Evolutionary conservation across 176 grass and related monocot genomes (phyloP), one percentile per base, ranked within the genome.

Genomic region (Triticum timopheevii): DNA sequence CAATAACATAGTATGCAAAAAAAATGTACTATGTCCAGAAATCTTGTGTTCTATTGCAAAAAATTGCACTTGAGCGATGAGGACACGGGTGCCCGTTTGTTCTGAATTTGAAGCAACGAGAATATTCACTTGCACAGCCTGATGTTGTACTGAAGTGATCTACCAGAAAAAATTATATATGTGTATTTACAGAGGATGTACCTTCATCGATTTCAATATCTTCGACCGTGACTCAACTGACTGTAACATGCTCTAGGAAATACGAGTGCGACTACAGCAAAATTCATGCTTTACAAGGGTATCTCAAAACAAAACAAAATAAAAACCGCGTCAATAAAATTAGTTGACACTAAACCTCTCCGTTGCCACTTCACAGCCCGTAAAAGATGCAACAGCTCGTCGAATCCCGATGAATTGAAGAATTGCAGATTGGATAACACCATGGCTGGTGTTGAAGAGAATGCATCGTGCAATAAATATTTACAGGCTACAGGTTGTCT

Each of bases 401-500:
- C 27, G 67, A 16, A 24, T 56, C 68, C 49, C n/a, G 80, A 87
- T 81, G 50, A 87, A 84, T 76, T n/a, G 62, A 84, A 87, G 77
- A 87, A 91, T 80, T 69, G 47, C 74, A 61, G 10, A 80, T 84
- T 50, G 61, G 73, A 45, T 56, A 73, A 72, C 28, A 42, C 45
- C 82, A 67, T 31, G 7, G 25, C 44, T 22, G 11, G 15, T 35
- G 38, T 16, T 56, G 42, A 75, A 84, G 25, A 81, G 20, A 59
- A 58, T 61, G 35, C 40, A 22, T 86, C 10, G 36, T 24, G 52
- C 30, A 15, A 28, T 38, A 84, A 75, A 74, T 84, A 91, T 91
- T 84, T 80, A 81, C 89, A 84, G 38, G 49, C 85, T 92, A 95
- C 66, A 95, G 74, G 77, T 90, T 95, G 78, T 90, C 90, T 20